Base-by-base conservation (phyloP, 768 basidiomycete species). In the Xerocomus spinulosus region DNA sequence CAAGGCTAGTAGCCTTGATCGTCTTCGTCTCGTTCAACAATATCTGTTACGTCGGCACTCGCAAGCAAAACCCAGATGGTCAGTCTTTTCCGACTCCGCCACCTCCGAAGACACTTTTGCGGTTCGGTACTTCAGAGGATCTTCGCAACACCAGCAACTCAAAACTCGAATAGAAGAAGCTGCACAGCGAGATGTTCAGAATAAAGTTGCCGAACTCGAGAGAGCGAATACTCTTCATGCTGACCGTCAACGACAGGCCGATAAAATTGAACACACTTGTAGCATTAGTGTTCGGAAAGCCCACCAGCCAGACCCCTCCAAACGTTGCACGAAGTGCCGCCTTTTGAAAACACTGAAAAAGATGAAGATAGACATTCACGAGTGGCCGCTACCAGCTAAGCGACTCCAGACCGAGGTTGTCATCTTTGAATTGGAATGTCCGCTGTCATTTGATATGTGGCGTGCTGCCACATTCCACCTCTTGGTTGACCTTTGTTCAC, bases 351-450 rank as follows among this genome's bases (percentile, higher is more conserved):
- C 15, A 33, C n/a, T n/a, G 3, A 33, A n/a, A 9, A 13, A 17
- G 13, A 52, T 75, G 57, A 3, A 4, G 0, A 72, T 79, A 9
- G 14, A 32, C 0, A 51, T 73, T 6, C 63, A 72, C 20, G 77
- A 78, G 49, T 74, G 74, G 75, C 77, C 76, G 0, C 54, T 79
- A 12, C 74, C 78, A 0, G 25, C 54, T 0, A 30, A 66, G 8
- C n/a, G 15, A 1, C 5, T 51, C 6, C 25, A 34, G 9, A 60
- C 61, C 0, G 56, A 66, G 30, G 50, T 55, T 0, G 58, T 69
- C 14, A 59, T 78, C 1, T 79, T 79, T 34, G 76, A 79, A 49
- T 53, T 76, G 0, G 23, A 47, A 5, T 66, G 66, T 32, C 78
- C 77, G 1, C 0, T 42, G 0, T 35, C 56, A 1, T 73, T 77